A percentile compares a stretch with the other conserved stretches of the same genome.
These are phyloP conservation scores for Aspergillus sp. DNA, from an alignment of 2,329 filamentous ascomycete species.

Conservation along the genomic window DNA sequence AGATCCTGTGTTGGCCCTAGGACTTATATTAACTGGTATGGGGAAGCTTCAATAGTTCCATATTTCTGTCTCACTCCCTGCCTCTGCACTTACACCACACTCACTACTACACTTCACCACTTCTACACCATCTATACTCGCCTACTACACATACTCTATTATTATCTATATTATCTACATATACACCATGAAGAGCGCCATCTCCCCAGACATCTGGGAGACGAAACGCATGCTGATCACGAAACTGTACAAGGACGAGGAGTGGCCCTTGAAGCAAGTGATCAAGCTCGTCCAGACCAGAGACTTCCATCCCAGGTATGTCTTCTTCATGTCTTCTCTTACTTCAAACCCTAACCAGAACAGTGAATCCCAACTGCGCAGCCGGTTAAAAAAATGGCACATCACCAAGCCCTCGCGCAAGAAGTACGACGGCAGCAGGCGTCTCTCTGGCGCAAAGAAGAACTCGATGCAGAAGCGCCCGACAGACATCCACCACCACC, in stretches of 20 bases:
- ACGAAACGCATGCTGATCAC: constrained; percentile 11
- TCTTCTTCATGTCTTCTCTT: not conserved
- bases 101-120: not conserved
- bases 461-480: not conserved
- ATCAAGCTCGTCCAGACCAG: constrained; percentile 12
- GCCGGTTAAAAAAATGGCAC: constrained; percentile 13
- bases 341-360: not conserved
- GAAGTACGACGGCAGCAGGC: constrained; percentile 6
- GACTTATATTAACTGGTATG: constrained; percentile 3
- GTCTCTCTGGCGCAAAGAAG: constrained; percentile 6
- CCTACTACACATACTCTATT: not conserved
- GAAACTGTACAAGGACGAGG: constrained; percentile 12
- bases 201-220: constrained; percentile 13
- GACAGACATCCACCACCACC: not conserved
- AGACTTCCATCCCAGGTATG: constrained; percentile 10
- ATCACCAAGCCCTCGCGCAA: constrained; percentile 14
- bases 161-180: not conserved
- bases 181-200: constrained; percentile 10
- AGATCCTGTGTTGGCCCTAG: not conserved
- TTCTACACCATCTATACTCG: not conserved
- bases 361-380: constrained; percentile 11
- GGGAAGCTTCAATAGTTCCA: not conserved
- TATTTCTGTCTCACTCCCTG: not conserved
- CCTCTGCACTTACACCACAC: not conserved
- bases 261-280: constrained; percentile 13